A percentile compares a stretch with the other conserved stretches of the same genome.
These are phyloP conservation scores for Capsicum chinense DNA, from an alignment of 257 asterid species.

Conservation along the genomic window DNA sequence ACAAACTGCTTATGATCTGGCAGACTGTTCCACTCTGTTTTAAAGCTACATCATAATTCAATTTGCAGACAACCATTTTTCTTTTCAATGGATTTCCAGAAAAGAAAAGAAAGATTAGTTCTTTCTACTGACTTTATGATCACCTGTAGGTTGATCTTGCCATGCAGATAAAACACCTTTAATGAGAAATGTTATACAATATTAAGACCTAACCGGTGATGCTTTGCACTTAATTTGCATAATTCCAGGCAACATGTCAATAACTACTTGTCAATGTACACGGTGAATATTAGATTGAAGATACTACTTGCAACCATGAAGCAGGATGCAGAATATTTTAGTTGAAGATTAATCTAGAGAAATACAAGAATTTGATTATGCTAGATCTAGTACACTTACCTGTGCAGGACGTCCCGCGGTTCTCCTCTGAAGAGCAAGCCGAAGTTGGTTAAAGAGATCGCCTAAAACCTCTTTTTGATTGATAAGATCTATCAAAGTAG, in stretches of 20 bases:
- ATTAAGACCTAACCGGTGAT: neutral
- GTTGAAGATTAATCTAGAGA: neutral
- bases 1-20: neutral
- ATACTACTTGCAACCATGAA: constrained; percentile 11
- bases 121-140: neutral
- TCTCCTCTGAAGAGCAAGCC: constrained; percentile 85
- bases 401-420: constrained; percentile 83
- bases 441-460: constrained; percentile 93
- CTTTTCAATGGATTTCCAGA: neutral
- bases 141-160: constrained; percentile 3
- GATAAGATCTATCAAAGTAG: constrained; percentile 70
- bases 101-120: neutral
- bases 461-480: constrained; percentile 91
- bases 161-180: constrained; percentile 13
- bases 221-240: neutral
- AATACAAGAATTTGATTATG: neutral
- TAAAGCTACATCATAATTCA: neutral
- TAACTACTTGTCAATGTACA: neutral
- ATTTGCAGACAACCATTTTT: neutral
- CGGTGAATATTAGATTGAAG: constrained; percentile 9
- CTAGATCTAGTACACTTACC: constrained; percentile 44
- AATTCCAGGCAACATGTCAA: neutral
- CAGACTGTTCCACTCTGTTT: neutral
- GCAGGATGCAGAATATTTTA: neutral
- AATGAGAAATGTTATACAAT: neutral